A percentile compares a stretch with the other conserved stretches of the same genome.
These are phyloP conservation scores for Fusarium heterosporum DNA, from an alignment of 2,329 filamentous ascomycete species.

Conservation along the genomic window DNA sequence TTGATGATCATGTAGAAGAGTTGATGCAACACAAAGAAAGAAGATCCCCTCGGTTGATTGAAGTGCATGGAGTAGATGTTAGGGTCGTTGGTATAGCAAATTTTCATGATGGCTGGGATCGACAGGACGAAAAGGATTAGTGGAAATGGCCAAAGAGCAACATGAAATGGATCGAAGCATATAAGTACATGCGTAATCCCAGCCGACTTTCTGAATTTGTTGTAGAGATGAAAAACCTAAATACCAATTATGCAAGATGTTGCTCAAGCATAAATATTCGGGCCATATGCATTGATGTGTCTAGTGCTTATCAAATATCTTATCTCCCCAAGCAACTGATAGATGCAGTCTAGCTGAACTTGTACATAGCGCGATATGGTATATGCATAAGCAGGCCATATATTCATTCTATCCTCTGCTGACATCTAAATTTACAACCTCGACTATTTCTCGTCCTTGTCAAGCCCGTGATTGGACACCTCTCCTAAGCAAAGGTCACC, in stretches of 20 bases:
- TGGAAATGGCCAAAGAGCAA: constrained; percentile 1
- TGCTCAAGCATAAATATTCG: background rate
- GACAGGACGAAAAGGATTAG: background rate
- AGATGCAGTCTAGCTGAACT: background rate
- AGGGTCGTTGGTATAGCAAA: constrained; percentile 3
- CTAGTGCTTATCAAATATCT: background rate
- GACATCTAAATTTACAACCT: background rate
- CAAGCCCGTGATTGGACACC: background rate
- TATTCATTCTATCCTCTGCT: background rate
- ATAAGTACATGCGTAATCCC: background rate
- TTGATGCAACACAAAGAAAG: constrained; percentile 5
- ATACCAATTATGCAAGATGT: too few species aligned
- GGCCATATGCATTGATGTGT: background rate
- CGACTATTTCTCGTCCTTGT: background rate
- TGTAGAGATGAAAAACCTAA: rapidly evolving
- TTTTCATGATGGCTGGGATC: background rate
- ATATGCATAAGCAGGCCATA: constrained; percentile 11
- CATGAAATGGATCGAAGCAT: background rate
- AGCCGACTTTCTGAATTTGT: rapidly evolving
- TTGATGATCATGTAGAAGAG: constrained; percentile 16
- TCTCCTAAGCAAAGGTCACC: background rate
- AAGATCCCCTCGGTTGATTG: background rate
- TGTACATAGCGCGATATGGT: background rate
- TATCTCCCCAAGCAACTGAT: background rate
- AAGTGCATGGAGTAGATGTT: constrained; percentile 5